Base-by-base conservation (phyloP, 2,329 filamentous ascomycete genomes). In the Cercospora janseana region DNA sequence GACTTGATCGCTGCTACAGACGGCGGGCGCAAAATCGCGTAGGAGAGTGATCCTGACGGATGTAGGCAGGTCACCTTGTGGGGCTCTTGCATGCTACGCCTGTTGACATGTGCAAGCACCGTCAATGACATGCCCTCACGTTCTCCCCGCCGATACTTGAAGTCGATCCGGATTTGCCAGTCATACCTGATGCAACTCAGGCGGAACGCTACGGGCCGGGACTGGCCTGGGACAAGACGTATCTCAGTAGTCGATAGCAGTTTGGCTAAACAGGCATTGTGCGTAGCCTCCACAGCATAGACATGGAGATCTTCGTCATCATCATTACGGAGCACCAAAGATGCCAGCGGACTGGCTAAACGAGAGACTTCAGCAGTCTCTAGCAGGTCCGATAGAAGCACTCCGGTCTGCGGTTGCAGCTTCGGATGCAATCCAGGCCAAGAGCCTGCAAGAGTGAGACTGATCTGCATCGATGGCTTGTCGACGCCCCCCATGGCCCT, bases 41-140 rank as follows among this genome's bases (percentile, higher is more conserved):
- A 82, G 4, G 79, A 81, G 6, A 79, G 72, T 43, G 76, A 75
- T 24, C 74, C 75, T 29, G 73, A 70, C 5, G 77, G 75, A 60
- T 81, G 78, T 27, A 76, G 63, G 57, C 74, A 81, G 1, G 79
- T 81, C 35, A 79, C 64, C 57, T 76, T 79, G 46, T 80, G 78
- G 4, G 77, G 66, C 7, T 74, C 67, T 38, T 54, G 27, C 13
- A 32, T 31, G 18, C 26, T 24, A 6, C 54, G 52, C 18, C 40
- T 49, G 9, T 10, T 40, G 21, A 40, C 38, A 15, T 47, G 27
- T 29, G 51, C 48, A 12, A 52, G 20, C 9, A 58, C 10, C 12
- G 32, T 55, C 10, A 60, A 26, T 15, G 44, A 42, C 26, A 34
- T 41, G 15, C 43, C 20, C 2, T 57, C 35, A 4, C 37, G 32